phyloP scores from a whole-genome alignment of 805 yeast species.

The Saccharomycopsis babjevae region DNA sequence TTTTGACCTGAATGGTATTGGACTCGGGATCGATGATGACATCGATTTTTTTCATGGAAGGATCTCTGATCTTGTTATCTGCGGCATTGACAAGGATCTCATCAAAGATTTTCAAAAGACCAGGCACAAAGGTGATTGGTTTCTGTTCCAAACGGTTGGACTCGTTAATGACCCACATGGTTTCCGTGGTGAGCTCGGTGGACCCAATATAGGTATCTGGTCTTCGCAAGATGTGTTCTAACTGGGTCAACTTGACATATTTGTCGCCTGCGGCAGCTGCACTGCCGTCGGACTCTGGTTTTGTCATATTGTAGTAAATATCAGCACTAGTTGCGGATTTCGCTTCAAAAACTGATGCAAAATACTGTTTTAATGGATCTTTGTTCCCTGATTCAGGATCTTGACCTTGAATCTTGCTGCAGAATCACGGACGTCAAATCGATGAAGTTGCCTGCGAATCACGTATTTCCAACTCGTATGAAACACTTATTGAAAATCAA shows the following conservation, averaged over 20 bases:
- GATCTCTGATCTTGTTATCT: conserved; percentile 93
- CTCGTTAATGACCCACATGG: conserved; percentile 79
- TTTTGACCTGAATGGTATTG: conserved; percentile 68
- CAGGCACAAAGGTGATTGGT: conserved; percentile 80
- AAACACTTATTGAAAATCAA: too few relatives aligned
- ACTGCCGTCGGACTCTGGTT: background rate
- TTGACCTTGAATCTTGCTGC: too few relatives aligned
- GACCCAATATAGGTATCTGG: conserved; percentile 98
- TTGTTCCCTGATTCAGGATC: too few relatives aligned
- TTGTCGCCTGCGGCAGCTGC: conserved; percentile 34
- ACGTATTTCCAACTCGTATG: too few relatives aligned
- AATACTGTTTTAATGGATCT: too few relatives aligned
- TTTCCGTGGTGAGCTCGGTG: conserved; percentile 67
- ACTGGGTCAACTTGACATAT: conserved; percentile 87
- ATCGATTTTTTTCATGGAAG: conserved; percentile 73
- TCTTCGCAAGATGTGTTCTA: conserved; percentile 91
- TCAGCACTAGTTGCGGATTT: too few relatives aligned
- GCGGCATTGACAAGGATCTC: conserved; percentile 98
- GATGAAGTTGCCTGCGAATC: too few relatives aligned
- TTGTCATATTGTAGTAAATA: background rate
- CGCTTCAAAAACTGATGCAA: too few relatives aligned
- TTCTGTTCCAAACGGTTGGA: conserved; percentile 43
- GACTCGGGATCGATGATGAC: conserved; percentile 73
- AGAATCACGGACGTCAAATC: too few relatives aligned
- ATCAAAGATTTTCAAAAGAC: conserved; percentile 90